Evolutionary conservation across 768 basidiomycete genomes (phyloP).

Genomic region (Epithele typhae): DNA sequence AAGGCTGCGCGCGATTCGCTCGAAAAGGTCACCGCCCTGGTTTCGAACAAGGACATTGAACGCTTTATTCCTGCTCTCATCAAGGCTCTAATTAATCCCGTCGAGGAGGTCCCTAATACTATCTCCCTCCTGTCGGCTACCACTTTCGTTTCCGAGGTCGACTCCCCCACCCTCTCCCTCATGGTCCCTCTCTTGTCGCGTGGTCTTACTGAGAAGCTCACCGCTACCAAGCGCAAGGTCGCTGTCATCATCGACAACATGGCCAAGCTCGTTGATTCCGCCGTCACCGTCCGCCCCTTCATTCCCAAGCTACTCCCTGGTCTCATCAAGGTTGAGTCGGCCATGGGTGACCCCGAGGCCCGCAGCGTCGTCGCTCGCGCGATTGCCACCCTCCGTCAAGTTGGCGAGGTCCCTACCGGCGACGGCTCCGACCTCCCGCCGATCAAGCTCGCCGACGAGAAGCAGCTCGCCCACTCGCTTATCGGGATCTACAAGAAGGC

Average conservation of each 20-base stretch:
- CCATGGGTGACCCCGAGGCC: conserved; percentile 97
- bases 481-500: conserved; percentile 83
- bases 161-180: conserved; percentile 92
- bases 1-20: conserved; percentile 94
- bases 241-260: conserved; percentile 98
- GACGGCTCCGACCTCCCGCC: conserved; percentile 93
- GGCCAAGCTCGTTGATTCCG: conserved; percentile 95
- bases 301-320: conserved; percentile 92
- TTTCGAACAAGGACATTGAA: conserved; percentile 98
- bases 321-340: conserved; percentile 90
- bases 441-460: conserved; percentile 69
- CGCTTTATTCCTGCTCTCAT: conserved; percentile 97
- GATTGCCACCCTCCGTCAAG: conserved; percentile 92
- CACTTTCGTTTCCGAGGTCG: conserved; percentile 99
- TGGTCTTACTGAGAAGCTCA: conserved; percentile 92
- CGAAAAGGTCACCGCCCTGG: conserved; percentile 88
- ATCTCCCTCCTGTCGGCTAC: conserved; percentile 94
- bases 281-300: conserved; percentile 94
- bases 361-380: conserved; percentile 89
- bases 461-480: conserved; percentile 62
- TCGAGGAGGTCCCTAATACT: conserved; percentile 97
- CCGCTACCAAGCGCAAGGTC: conserved; percentile 95
- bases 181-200: conserved; percentile 96
- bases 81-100: conserved; percentile 97
- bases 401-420: conserved; percentile 82